These are phyloP conservation scores for Globisporangium alternatum DNA, from an alignment of 352 stramenopile genomes.

Conservation along the genomic window DNA sequence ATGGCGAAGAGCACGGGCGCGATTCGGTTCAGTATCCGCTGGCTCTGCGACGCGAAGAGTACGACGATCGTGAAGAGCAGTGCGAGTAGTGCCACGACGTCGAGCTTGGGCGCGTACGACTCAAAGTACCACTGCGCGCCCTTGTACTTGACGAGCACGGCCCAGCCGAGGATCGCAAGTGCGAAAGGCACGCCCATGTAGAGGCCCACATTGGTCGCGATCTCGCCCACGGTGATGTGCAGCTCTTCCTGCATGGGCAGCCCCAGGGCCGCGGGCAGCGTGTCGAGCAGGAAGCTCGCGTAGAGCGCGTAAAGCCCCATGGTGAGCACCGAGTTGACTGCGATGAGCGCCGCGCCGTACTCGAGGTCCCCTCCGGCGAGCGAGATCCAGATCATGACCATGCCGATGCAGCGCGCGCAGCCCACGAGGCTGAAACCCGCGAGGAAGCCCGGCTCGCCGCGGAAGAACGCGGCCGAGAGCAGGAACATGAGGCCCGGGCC, in stretches of 20 bases:
- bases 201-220: constrained; percentile 55
- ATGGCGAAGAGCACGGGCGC: constrained; percentile 55
- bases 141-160: constrained; percentile 32
- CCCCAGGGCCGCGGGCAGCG: constrained; percentile 36
- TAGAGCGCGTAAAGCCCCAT: constrained; percentile 67
- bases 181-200: constrained; percentile 74
- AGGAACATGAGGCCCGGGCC: constrained; percentile 56
- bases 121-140: constrained; percentile 48
- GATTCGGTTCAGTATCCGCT: constrained; percentile 51
- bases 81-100: constrained; percentile 45
- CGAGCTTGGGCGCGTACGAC: constrained; percentile 38
- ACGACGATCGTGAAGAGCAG: constrained; percentile 71
- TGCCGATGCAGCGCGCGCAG: constrained; percentile 70
- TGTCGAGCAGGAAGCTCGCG: constrained; percentile 46
- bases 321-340: constrained; percentile 63
- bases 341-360: constrained; percentile 67
- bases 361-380: constrained; percentile 60
- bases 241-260: constrained; percentile 28
- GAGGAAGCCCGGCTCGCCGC: constrained; percentile 45
- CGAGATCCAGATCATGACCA: constrained; percentile 83
- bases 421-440: constrained; percentile 67
- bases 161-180: constrained; percentile 36
- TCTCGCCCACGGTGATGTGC: constrained; percentile 38
- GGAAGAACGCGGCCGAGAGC: constrained; percentile 48
- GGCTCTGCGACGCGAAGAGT: constrained; percentile 70